These are phyloP conservation scores for Dioszegia crocea DNA, from an alignment of 768 basidiomycete species.

Conservation along the genomic window DNA sequence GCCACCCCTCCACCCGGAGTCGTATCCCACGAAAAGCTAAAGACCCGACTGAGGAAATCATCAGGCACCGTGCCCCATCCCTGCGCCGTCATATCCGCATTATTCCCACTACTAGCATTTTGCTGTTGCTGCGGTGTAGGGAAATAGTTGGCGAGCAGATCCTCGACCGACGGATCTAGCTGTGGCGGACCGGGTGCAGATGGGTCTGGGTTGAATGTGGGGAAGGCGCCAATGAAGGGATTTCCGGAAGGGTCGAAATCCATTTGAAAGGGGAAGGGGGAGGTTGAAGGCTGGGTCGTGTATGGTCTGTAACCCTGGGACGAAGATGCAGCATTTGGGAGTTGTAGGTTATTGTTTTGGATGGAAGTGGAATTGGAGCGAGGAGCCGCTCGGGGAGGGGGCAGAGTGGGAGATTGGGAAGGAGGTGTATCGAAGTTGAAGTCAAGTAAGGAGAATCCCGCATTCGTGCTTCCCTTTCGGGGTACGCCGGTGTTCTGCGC, in stretches of 20 bases:
- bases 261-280: conserved; percentile 13
- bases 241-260: conserved; percentile 1
- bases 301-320: background rate
- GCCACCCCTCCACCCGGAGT: background rate
- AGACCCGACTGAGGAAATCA: conserved; percentile 41
- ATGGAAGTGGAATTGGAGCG: too few relatives aligned
- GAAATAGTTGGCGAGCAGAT: conserved; percentile 41
- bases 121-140: conserved; percentile 13
- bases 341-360: too few relatives aligned
- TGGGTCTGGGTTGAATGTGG: conserved; percentile 1
- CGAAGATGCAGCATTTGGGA: too few relatives aligned
- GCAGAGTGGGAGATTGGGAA: background rate
- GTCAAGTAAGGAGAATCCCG: background rate
- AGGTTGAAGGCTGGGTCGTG: background rate
- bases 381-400: too few relatives aligned
- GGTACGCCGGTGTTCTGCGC: too few relatives aligned
- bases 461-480: background rate
- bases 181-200: conserved; percentile 4
- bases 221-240: conserved; percentile 8
- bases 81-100: background rate
- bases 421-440: background rate
- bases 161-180: conserved; percentile 41
- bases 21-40: conserved; percentile 40
- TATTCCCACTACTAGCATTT: background rate
- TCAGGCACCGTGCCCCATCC: conserved; percentile 25